Base-by-base conservation (phyloP, 805 yeast species). In the Saccharomycopsis schoenii region DNA sequence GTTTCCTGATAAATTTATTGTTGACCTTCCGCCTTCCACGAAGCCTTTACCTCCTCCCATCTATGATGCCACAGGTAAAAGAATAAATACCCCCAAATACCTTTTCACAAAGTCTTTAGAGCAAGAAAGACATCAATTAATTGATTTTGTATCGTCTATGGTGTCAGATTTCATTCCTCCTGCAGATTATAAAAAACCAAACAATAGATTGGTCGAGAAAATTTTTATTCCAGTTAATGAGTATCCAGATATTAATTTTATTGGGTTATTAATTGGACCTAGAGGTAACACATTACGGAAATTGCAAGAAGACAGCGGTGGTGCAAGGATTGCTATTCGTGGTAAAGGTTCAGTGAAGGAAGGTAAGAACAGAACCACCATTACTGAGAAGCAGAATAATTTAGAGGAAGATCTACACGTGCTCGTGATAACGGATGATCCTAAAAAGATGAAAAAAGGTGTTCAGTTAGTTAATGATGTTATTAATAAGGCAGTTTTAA, bases 341-440 rank as follows among this genome's bases (percentile, higher is more conserved):
- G 99, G 99, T 34, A 85, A 88, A 66, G 99, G 99, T 0, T 92
- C 97, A 0, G 96, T 91, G 19, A 93, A 93, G 69, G 96, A 89
- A 69, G 98, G 98, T 39, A 87, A 84, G 70, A 80, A 81, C 61
- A 74, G 81, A 0, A 68, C 77, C 12, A 78, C 77, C 43, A 70
- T 78, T 15, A 76, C 80, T 4, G 76, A 79, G 51, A 77, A 76
- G 15, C 81, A 81, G 39, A 77, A 80, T 63, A 80, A 83, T 62
- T 74, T 85, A 66, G 84, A 85, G 55, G 99, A 96, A 62, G 96
- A 90, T 51, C 73, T 96, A 60, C 99, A 94, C 72, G 92, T 96
- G 68, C 73, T 92, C 47, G 84, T 94, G 57, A 88, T 88, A 2
- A 90, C 94, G 0, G 97, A 91, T 66, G 78, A 85, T 15, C 90